Evolutionary conservation across 345 rosid species (phyloP), one percentile per base, ranked within the genome.

Genomic region (Gossypium anomalum): DNA sequence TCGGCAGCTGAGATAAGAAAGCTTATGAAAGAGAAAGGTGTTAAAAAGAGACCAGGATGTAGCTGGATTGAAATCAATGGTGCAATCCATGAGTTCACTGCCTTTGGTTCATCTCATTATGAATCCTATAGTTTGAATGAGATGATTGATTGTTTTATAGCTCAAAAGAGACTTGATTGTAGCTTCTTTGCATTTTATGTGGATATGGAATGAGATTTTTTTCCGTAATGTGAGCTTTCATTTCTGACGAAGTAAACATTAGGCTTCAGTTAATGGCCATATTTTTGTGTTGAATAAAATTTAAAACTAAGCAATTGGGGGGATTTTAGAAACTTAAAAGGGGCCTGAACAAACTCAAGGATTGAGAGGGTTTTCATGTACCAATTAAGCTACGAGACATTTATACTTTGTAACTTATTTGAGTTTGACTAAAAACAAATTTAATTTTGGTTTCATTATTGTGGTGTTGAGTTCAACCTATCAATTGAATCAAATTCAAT

Each of bases 61-160:
- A 82, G 82, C 80, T 82, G 82, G 85, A 79, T 79, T 49, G 80
- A 82, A 49, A 70, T 76, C 48, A 60, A 74, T 51, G 85, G 82
- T 43, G 47, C 10, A 45, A 38, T 65, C 57, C 75, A 61, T 25
- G 76, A 82, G 43, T 82, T 82, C 22, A 63, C 61, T 43, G 76
- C 85, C 19, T 77, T 74, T 60, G 80, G 77, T 27, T 61, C 17
- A 43, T 82, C 82, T 34, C 78, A 65, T 49, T 51, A 67, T 19
- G 61, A 71, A 60, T 75, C 56, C 3, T 14, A 47, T 58, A 17
- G 67, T 62, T 38, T 79, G 52, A 79, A 76, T 53, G 47, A 69
- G 70, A 76, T 76, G 73, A 27, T 82, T 62, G 72, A 73, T 22
- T 51, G 51, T 70, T 41, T 81, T 14, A 68, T 34, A 29, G 38